Evolutionary conservation across 31 red algal genomes (phyloP).

Genomic region (Porphyra umbilicalis): DNA sequence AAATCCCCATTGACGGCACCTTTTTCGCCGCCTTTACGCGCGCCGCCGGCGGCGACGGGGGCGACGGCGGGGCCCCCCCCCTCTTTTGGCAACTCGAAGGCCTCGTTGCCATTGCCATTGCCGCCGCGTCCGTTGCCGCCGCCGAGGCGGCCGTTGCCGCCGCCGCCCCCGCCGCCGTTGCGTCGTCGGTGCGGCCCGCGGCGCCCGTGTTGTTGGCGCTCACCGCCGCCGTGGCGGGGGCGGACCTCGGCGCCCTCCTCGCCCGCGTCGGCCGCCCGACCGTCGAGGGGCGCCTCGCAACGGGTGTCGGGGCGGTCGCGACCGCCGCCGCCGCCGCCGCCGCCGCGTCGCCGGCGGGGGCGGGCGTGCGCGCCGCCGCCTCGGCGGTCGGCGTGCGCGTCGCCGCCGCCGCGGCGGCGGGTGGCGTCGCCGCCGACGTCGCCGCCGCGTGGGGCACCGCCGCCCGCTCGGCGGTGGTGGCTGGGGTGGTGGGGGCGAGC

Average conservation of each 20-base stretch:
- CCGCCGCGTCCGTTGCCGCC: background rate
- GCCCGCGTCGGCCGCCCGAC: background rate
- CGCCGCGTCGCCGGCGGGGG: background rate
- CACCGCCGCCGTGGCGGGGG: background rate
- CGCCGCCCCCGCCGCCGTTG: background rate
- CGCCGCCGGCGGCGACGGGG: background rate
- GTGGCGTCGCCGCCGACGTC: background rate
- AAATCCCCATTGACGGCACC: background rate
- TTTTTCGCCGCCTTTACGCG: background rate
- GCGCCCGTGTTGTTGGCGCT: background rate
- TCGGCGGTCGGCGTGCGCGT: background rate
- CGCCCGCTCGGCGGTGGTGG: background rate
- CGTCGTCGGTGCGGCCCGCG: background rate
- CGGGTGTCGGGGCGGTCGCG: background rate
- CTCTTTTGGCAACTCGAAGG: background rate
- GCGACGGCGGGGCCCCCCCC: background rate
- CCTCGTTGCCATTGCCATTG: background rate
- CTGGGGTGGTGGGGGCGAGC: background rate
- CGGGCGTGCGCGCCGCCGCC: background rate
- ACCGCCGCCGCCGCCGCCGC: background rate
- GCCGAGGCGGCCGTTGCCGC: background rate
- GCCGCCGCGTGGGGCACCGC: background rate
- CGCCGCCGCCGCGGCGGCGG: background rate
- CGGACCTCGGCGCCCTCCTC: background rate
- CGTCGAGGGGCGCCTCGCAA: background rate